phyloP scores from a whole-genome alignment of 2,329 filamentous ascomycete species.

The Penicillium sp. region DNA sequence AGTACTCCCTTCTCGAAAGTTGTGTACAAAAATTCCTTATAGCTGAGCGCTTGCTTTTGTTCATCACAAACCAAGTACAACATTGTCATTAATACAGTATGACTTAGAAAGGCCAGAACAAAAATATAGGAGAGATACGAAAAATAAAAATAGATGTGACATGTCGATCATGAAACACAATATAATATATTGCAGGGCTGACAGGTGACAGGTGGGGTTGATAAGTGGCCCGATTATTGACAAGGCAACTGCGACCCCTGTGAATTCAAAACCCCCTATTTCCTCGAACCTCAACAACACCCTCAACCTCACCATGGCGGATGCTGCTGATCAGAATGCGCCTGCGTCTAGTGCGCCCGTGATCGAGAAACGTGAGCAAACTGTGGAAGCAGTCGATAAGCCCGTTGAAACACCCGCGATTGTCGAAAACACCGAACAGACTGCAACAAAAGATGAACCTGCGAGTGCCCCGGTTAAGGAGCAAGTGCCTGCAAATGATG shows the following conservation, averaged over 20 bases:
- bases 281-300: not conserved
- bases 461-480: not conserved
- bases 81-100: not conserved
- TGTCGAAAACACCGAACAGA: slow-evolving; percentile 3
- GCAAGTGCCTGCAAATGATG: not conserved
- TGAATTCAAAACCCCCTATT: slow-evolving; percentile 12
- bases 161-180: slow-evolving; percentile 3
- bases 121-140: not conserved
- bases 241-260: slow-evolving; percentile 13
- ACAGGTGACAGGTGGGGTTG: slow-evolving; percentile 17
- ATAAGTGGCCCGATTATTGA: slow-evolving; percentile 17
- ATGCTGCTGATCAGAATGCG: slow-evolving; percentile 15
- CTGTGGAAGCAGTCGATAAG: slow-evolving; percentile 11
- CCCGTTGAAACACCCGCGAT: slow-evolving; percentile 9
- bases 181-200: not conserved
- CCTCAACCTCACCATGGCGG: slow-evolving; percentile 14
- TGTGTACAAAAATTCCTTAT: not conserved
- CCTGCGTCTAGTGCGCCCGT: slow-evolving; percentile 1
- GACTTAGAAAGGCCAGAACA: not conserved
- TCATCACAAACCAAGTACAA: not conserved
- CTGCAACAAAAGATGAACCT: slow-evolving; percentile 4
- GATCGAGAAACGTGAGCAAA: slow-evolving; percentile 15
- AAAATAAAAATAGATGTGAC: slow-evolving; percentile 1
- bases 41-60: not conserved
- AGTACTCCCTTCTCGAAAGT: too few species aligned